Conservation (phyloP, 1,284 basidiomycete genomes). For the Takashimella koratensis region DNA sequence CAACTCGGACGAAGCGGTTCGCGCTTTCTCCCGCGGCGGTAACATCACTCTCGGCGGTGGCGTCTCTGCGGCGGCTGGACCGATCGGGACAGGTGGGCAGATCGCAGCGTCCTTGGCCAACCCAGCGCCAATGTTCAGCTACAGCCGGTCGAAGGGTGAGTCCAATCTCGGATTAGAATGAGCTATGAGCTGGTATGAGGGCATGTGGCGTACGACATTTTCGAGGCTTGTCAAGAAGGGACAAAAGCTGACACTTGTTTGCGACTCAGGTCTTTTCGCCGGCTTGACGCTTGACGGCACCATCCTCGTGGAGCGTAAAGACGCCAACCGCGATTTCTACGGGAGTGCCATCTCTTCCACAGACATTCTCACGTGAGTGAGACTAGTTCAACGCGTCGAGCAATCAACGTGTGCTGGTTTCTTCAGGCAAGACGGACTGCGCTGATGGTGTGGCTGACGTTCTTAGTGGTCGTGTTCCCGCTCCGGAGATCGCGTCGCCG, state of each 20-base stretch:
- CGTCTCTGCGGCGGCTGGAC: slow-evolving; percentile 79
- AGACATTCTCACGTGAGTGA: slow-evolving; percentile 66
- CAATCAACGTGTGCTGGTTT: too few relatives aligned
- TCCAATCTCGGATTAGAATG: background rate
- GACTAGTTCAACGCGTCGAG: too few relatives aligned
- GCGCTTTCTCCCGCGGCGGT: slow-evolving; percentile 89
- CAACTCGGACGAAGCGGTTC: slow-evolving; percentile 93
- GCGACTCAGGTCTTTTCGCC: slow-evolving; percentile 75
- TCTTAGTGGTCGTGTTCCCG: slow-evolving; percentile 76
- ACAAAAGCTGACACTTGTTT: slow-evolving; percentile 9
- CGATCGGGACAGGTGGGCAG: slow-evolving; percentile 91
- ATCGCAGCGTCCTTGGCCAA: slow-evolving; percentile 83
- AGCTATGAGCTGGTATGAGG: background rate
- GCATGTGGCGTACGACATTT: too few relatives aligned
- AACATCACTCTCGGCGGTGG: slow-evolving; percentile 91
- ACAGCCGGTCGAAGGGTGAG: slow-evolving; percentile 86
- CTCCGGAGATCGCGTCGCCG: slow-evolving; percentile 88
- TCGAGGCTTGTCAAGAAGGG: too few relatives aligned
- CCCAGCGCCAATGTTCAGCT: slow-evolving; percentile 95
- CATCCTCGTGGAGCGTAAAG: slow-evolving; percentile 88
- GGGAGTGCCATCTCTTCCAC: slow-evolving; percentile 83
- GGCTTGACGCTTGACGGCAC: slow-evolving; percentile 94
- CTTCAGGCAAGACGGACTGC: too few relatives aligned
- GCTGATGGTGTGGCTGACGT: background rate
- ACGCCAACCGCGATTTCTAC: slow-evolving; percentile 92